Conservation (phyloP, 1,139 yeast species). For the Saccharomyces hybrid region DNA sequence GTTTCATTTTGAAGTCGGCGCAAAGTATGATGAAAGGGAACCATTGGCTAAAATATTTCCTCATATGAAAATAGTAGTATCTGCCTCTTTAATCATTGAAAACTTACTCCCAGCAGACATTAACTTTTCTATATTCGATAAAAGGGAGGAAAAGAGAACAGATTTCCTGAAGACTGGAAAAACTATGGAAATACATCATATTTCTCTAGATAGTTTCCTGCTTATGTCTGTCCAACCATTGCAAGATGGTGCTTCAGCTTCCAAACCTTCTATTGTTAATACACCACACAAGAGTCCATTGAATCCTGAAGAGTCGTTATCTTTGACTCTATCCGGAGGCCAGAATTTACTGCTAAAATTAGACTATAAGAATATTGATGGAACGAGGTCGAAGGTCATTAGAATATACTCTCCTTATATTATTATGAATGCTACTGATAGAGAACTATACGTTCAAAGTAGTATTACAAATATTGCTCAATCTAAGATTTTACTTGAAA, state of each 20-base stretch:
- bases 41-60: conserved; percentile 76
- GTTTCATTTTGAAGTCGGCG: conserved; percentile 70
- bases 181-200: conserved; percentile 69
- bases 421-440: conserved; percentile 70
- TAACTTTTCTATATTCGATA: conserved; percentile 68
- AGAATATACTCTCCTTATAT: conserved; percentile 81
- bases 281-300: conserved; percentile 49
- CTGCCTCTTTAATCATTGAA: conserved; percentile 83
- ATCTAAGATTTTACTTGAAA: conserved; percentile 23
- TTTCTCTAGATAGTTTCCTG: conserved; percentile 61
- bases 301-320: conserved; percentile 45
- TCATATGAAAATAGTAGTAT: conserved; percentile 65
- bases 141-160: conserved; percentile 66
- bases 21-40: conserved; percentile 52
- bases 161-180: conserved; percentile 53
- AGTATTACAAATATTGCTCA: conserved; percentile 50
- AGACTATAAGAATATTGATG: conserved; percentile 46
- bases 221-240: conserved; percentile 58
- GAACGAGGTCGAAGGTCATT: conserved; percentile 50
- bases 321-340: conserved; percentile 50
- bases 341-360: conserved; percentile 58
- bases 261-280: conserved; percentile 78
- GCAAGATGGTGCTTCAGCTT: conserved; percentile 54
- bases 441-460: conserved; percentile 53
- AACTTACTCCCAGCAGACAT: conserved; percentile 81